Evolutionary conservation across 1,139 yeast species (phyloP), one percentile per base, ranked within the genome.

Genomic region (Geotrichum histeridarum): DNA sequence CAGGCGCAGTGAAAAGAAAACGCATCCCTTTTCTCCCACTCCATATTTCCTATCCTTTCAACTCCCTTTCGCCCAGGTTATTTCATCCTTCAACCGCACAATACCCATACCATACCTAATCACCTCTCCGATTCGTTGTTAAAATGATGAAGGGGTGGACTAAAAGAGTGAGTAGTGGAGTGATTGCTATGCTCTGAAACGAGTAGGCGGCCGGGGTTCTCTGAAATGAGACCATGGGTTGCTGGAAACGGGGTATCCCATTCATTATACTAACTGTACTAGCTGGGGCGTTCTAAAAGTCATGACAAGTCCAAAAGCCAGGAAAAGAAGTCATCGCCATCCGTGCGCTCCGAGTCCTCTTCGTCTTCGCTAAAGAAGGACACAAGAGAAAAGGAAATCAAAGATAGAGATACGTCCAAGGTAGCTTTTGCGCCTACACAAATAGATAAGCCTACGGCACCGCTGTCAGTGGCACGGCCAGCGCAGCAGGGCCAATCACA

Each of bases 71-170:
- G 12, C 15, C 35, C 46, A n/a, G 31, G 14, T n/a, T 30, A 7
- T 38, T 36, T 14, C 12, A 35, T 45, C n/a, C 14, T 15, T 27
- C 31, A 22, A 22, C 27, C 27, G 27, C 27, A 22, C 27, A 22
- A 22, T 22, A 22, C 5, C n/a, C 27, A 22, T 22, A 22, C 27
- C 27, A 5, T 22, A 22, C 27, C 27, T 22, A 22, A 3, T 22
- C 27, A 22, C 5, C 27, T 37, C 39, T 38, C 38, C 38, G 42
- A 35, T 33, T 33, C 41, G 15, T 17, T 42, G 14, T 43, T 53
- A 49, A 49, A 30, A 70, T 68, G 73, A 70, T 70, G 73, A 70
- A 70, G 63, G 70, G 73, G 54, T 70, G 73, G 73, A 70, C 73
- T 35, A 70, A 69, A 58, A 67, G 72, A 51, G 61, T 57, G 54